Base-by-base conservation (phyloP, 805 yeast genomes). In the Candida glaebosa region DNA sequence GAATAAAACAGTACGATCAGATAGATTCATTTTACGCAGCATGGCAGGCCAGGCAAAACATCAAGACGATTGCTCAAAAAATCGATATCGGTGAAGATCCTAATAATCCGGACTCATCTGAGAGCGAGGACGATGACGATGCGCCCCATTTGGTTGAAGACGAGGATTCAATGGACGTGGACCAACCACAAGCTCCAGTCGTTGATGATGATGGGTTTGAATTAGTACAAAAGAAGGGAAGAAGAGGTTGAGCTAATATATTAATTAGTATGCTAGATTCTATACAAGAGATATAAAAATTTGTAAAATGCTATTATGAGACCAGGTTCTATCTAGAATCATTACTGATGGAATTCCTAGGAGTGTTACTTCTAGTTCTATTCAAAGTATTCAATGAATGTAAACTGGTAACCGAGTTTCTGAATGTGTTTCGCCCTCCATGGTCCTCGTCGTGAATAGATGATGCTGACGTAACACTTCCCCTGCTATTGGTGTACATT, bases 121-220 rank as follows among this genome's bases (percentile, higher is more conserved):
- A 65, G 25, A 72, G 67, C 18, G 77, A 68, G 17, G 79, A 69
- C 0, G 77, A 67, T 0, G 76, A 69, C 4, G 71, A 59, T 3
- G 31, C 22, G 7, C 16, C 12, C 16, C 62, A 56, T 5, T 53
- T 49, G 3, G 47, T 28, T 2, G 44, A 47, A 1, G 56, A 50
- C 2, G 71, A 50, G 33, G 60, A 54, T 22, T 52, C 47, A 7
- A 64, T 67, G 69, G 67, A 65, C 12, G 51, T 61, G 2, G 65
- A 63, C 35, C 56, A 56, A 26, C 63, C 63, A 15, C 45, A 45
- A 15, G 85, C 74, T 8, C 95, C 96, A 2, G 58, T 84, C 7
- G 74, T 91, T 6, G 98, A 91, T 57, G 98, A 91, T 25, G 98
- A 91, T 57, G 99, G 98, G 1, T 91, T 91, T 56, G 93, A 89